Base-by-base conservation (phyloP, 768 basidiomycete species). In the Mycena belliarum region DNA sequence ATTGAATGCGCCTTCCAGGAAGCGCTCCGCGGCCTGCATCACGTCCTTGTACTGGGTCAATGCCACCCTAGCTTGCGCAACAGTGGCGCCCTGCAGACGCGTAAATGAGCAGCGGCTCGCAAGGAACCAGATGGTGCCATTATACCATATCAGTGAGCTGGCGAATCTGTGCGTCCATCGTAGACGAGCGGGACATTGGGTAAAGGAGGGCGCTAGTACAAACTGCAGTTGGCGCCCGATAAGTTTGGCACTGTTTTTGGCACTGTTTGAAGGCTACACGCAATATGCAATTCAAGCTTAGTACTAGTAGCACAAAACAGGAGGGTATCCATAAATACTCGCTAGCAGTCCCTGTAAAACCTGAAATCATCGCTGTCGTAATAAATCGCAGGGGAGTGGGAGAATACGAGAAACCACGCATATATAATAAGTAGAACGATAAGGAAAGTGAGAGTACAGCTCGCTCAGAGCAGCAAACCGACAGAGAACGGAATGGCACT, bases 1-100 rank as follows among this genome's bases (percentile, higher is more conserved):
- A 65, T 91, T 89, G 66, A 91, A 94, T 62, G 88, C 85, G 14
- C 95, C 95, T 60, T 90, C 87, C 59, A 93, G 90, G 58, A 93
- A 85, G 44, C 81, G 80, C 70, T 93, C 93, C 3, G 94, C 93
- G 15, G 95, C 95, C 68, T 91, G 81, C 90, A 93, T 92, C 33
- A 95, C 93, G 79, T 98, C 94, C 60, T 85, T 90, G 69, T 89
- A 82, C 66, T 86, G 85, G 60, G 79, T 82, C 68, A 97, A 73
- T 18, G 95, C 95, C 28, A 89, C 91, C 64, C 83, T 83, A 38
- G 95, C 95, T 75, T 95, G 91, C 14, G 85, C 83, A 12, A 74
- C 69, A 0, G 89, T 91, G 28, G 93, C 93, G 64, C 95, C 95
- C 95, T 95, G 56, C 40, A 53, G 26, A 59, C 58, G 56, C 62